Conservation (phyloP, 257 asterid genomes). For the Agastache rugosa region DNA sequence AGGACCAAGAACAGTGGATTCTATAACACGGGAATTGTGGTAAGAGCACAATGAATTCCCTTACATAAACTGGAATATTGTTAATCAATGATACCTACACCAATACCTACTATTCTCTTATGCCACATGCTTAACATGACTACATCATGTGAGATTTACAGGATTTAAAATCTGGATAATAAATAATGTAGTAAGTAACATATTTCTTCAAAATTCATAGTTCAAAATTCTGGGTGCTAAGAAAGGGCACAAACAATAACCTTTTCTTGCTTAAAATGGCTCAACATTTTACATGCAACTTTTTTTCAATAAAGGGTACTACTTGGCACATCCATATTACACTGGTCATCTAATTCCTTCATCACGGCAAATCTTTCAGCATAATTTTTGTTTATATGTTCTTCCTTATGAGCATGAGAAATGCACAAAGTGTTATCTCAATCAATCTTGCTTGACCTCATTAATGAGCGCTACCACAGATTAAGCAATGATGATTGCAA, state of each 20-base stretch:
- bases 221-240: neutral
- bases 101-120: neutral
- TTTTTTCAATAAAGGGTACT: neutral
- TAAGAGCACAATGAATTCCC: too few species aligned
- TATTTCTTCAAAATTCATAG: neutral
- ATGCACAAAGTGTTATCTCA: too few species aligned
- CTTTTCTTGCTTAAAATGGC: neutral
- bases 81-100: too few species aligned
- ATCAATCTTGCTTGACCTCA: too few species aligned
- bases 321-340: neutral
- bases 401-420: too few species aligned
- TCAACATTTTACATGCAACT: too few species aligned
- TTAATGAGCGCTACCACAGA: too few species aligned
- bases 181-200: neutral
- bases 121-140: neutral
- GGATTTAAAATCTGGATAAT: neutral
- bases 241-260: neutral
- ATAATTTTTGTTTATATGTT: too few species aligned
- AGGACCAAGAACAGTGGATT: neutral
- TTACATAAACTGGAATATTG: too few species aligned
- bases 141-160: neutral
- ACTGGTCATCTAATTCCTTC: neutral
- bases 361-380: too few species aligned
- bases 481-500: too few species aligned
- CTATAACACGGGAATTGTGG: too few species aligned